Conservation (phyloP, 2,329 filamentous ascomycete genomes). For the Paraphoma chrysanthemicola region DNA sequence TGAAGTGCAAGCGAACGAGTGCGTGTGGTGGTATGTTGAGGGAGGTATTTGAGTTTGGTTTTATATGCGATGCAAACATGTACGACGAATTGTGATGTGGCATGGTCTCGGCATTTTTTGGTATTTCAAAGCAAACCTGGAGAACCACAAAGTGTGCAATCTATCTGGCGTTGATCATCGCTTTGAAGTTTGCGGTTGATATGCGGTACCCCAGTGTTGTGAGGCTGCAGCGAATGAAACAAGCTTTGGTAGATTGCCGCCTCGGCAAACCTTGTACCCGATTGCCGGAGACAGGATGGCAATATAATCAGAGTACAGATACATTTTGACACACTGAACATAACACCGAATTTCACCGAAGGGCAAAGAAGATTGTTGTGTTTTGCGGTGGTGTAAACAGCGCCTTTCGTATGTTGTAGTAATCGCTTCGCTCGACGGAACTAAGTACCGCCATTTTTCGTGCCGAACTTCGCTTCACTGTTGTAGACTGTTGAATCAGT, state of each 20-base stretch:
- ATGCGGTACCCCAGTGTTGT: neutral
- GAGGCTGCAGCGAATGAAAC: conserved; percentile 7
- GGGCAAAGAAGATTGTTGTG: too few species aligned
- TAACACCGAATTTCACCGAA: too few species aligned
- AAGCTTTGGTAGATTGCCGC: conserved; percentile 5
- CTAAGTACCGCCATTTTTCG: too few species aligned
- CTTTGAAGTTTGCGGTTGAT: neutral
- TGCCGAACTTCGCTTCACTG: too few species aligned
- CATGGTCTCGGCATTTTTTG: neutral
- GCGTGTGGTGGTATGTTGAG: neutral
- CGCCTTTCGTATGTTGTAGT: too few species aligned
- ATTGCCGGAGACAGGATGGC: conserved; percentile 3
- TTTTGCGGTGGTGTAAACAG: too few species aligned
- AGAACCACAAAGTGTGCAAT: conserved; percentile 1
- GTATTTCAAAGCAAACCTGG: conserved; percentile 5
- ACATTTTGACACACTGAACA: too few species aligned
- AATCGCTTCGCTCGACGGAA: too few species aligned
- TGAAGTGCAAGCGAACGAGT: neutral
- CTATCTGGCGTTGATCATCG: conserved; percentile 4
- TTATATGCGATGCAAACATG: neutral
- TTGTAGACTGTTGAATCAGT: too few species aligned
- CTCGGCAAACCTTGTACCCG: conserved; percentile 8
- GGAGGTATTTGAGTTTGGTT: neutral
- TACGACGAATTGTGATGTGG: neutral
- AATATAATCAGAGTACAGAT: conserved; percentile 2